Conservation (phyloP, 2,329 filamentous ascomycete species). For the Trichophyton schoenleinii region DNA sequence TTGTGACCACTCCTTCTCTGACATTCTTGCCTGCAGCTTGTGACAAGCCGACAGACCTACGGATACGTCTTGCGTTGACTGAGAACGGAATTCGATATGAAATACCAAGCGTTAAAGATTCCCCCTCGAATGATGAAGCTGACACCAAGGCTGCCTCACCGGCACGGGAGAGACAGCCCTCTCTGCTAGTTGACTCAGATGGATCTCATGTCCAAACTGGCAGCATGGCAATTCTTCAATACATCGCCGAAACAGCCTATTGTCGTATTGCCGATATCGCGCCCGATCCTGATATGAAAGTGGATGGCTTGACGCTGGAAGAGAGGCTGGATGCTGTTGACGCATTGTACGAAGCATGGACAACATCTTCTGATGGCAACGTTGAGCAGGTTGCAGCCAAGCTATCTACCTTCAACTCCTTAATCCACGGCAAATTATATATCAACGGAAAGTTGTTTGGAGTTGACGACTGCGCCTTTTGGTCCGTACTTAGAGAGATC, state of each 20-base stretch:
- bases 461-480: constrained; percentile 34
- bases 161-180: background rate
- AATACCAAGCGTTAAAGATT: constrained; percentile 5
- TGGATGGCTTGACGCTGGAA: constrained; percentile 20
- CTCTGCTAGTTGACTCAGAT: constrained; percentile 16
- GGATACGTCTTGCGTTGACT: constrained; percentile 26
- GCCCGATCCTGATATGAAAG: constrained; percentile 12
- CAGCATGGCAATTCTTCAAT: constrained; percentile 22
- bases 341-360: constrained; percentile 4
- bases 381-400: background rate
- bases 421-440: constrained; percentile 23
- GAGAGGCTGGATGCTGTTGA: constrained; percentile 15
- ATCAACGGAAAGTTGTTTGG: constrained; percentile 25
- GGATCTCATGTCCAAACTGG: constrained; percentile 20
- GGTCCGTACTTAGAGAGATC: constrained; percentile 32
- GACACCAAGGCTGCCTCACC: background rate
- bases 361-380: background rate
- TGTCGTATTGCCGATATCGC: constrained; percentile 5
- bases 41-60: constrained; percentile 23
- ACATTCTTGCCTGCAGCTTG: constrained; percentile 23
- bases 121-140: background rate
- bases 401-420: constrained; percentile 6
- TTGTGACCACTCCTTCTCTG: constrained; percentile 27
- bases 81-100: constrained; percentile 31
- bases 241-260: constrained; percentile 17